Evolutionary conservation across 2,329 filamentous ascomycete genomes (phyloP), one percentile per base, ranked within the genome.

Genomic region (Trichoderma polysporum): DNA sequence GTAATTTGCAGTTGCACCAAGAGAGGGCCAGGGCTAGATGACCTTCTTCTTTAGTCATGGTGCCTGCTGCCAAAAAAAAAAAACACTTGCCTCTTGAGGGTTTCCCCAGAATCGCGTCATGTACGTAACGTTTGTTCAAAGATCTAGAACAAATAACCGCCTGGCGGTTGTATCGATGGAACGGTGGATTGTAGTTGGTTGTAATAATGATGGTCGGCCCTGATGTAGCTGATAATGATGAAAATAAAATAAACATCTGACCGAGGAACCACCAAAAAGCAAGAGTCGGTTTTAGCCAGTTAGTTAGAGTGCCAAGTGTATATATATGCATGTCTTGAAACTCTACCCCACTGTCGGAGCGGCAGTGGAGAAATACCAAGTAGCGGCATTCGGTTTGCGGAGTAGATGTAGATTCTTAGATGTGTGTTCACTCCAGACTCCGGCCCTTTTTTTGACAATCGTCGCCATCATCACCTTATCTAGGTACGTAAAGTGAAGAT

Each of bases 31-130:
- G 25, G 25, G 22, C 12, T 19, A 53, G 49, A 31, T 22, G 33
- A 63, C 47, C 59, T 63, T 63, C 59, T 54, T n/a, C 4, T 63
- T 63, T 19, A 17, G 59, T 54, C 17, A 17, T 63, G 49, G 47
- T 29, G 45, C n/a, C 25, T 12, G 13, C 15, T 29, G 39, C 13
- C 25, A 33, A 37, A 9, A 22, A 19, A 33, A 37, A 9, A 22
- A 19, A 53, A 54, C 47, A 53, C 59, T 54, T 54, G 25, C 47
- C 59, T 41, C 19, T 45, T 52, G 33, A 37, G 47, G n/a, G 47
- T 27, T 39, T 52, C 58, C 35, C 59, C 49, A 41, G 47, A 39
- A 39, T 62, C 47, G 47, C 47, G 25, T 27, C 59, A 54, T 25
- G 19, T 6, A 52, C 13, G 35, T 15, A 22, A 17, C 19, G 13